Evolutionary conservation across 2,329 filamentous ascomycete species (phyloP).

Genomic region (Claviceps sp.): DNA sequence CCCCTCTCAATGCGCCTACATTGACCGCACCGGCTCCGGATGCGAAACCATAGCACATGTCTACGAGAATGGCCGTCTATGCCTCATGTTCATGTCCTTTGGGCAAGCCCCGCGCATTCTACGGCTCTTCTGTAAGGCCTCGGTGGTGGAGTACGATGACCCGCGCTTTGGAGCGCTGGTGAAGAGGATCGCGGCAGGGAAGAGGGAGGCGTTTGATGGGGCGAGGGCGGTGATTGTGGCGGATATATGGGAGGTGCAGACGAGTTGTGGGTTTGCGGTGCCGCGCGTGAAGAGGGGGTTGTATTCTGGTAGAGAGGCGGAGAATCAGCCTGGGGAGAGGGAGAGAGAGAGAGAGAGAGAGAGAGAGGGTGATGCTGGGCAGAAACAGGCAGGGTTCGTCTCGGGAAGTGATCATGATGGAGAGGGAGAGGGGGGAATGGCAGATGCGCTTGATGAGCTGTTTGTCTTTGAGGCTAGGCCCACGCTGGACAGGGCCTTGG

Average conservation of each 20-base stretch:
- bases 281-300: constrained; percentile 34
- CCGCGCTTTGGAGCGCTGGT: constrained; percentile 35
- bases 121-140: constrained; percentile 46
- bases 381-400: background rate
- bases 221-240: constrained; percentile 47
- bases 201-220: constrained; percentile 26
- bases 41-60: constrained; percentile 64
- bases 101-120: constrained; percentile 45
- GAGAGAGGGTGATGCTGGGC: constrained; percentile 5
- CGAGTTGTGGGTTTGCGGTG: constrained; percentile 52
- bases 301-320: constrained; percentile 18
- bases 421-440: too few species aligned
- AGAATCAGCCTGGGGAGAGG: background rate
- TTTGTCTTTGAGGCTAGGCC: constrained; percentile 38
- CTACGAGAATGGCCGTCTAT: constrained; percentile 64
- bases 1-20: constrained; percentile 49
- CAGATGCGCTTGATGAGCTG: constrained; percentile 16
- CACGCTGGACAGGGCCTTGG: constrained; percentile 36
- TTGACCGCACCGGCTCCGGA: constrained; percentile 63
- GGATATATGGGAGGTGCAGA: constrained; percentile 52
- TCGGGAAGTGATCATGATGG: background rate
- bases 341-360: background rate
- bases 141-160: constrained; percentile 46
- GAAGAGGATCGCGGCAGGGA: constrained; percentile 24
- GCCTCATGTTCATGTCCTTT: constrained; percentile 61